phyloP scores from a whole-genome alignment of 768 basidiomycete genomes.

The Tricholoma bakamatsutake region DNA sequence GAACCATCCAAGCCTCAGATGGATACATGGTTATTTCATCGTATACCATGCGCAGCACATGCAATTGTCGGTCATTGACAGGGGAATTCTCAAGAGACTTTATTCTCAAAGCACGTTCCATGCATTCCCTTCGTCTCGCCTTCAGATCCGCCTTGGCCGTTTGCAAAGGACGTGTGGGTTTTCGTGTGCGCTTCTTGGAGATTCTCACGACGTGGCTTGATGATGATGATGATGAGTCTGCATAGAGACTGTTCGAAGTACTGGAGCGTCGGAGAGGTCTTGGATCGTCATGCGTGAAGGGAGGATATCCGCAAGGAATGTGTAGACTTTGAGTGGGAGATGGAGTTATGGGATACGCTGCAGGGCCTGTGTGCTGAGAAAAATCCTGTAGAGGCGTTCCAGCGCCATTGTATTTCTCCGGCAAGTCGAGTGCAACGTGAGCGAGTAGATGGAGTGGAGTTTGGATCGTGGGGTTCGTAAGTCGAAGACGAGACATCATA shows the following conservation, averaged over 20 bases:
- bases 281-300: slow-evolving; percentile 14
- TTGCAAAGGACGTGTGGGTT: slow-evolving; percentile 19
- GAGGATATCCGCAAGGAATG: slow-evolving; percentile 18
- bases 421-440: slow-evolving; percentile 25
- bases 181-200: slow-evolving; percentile 21
- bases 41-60: slow-evolving; percentile 58
- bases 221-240: slow-evolving; percentile 13
- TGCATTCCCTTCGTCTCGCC: slow-evolving; percentile 26
- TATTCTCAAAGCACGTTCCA: slow-evolving; percentile 34
- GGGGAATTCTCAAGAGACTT: slow-evolving; percentile 49
- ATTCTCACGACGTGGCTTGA: slow-evolving; percentile 20
- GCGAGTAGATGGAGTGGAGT: slow-evolving; percentile 34
- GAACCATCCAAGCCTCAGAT: slow-evolving; percentile 52
- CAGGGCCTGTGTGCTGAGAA: neutral
- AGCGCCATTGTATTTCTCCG: slow-evolving; percentile 13
- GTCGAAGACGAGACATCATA: slow-evolving; percentile 22
- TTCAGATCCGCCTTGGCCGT: slow-evolving; percentile 26
- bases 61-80: slow-evolving; percentile 49
- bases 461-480: slow-evolving; percentile 13
- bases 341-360: neutral
- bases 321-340: slow-evolving; percentile 17
- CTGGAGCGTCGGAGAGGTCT: slow-evolving; percentile 25
- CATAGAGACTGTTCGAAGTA: slow-evolving; percentile 19
- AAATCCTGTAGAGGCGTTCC: neutral
- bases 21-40: slow-evolving; percentile 64